Conservation (phyloP, 768 basidiomycete genomes). For the Hericium erinaceus region DNA sequence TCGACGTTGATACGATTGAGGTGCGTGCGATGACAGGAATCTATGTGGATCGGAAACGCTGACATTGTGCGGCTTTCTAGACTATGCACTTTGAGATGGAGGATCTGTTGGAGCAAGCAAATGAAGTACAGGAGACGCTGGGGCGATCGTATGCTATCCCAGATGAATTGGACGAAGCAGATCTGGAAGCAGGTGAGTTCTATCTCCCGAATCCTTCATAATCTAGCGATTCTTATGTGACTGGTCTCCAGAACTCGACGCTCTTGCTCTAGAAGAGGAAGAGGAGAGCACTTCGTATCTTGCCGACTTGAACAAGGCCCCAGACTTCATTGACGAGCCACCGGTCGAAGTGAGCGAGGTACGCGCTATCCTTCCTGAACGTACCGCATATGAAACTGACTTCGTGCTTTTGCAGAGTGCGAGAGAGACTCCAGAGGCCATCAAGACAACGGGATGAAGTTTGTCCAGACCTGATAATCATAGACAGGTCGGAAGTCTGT, state of each 20-base stretch:
- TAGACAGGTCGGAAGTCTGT: background rate
- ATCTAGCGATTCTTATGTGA: background rate
- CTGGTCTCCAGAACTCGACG: constrained; percentile 76
- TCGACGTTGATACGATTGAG: constrained; percentile 98
- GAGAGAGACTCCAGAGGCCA: background rate
- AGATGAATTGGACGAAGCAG: constrained; percentile 95
- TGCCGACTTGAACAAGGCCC: constrained; percentile 73
- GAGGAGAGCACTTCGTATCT: constrained; percentile 89
- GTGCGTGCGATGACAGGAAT: constrained; percentile 31
- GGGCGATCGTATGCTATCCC: constrained; percentile 93
- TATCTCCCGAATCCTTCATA: background rate
- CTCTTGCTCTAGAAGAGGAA: constrained; percentile 84
- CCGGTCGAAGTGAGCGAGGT: constrained; percentile 67
- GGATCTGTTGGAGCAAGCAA: constrained; percentile 91
- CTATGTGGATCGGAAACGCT: background rate
- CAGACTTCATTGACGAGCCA: constrained; percentile 87
- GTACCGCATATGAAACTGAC: background rate
- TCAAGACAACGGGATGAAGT: background rate
- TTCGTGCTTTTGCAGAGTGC: background rate
- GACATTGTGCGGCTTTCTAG: constrained; percentile 29
- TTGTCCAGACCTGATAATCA: no score
- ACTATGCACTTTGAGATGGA: constrained; percentile 98
- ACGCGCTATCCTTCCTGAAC: constrained; percentile 13
- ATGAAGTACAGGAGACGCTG: constrained; percentile 93
- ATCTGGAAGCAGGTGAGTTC: constrained; percentile 82